These are phyloP conservation scores for Populus trichocarpa DNA, from an alignment of 441 rosid species.

Conservation along the genomic window DNA sequence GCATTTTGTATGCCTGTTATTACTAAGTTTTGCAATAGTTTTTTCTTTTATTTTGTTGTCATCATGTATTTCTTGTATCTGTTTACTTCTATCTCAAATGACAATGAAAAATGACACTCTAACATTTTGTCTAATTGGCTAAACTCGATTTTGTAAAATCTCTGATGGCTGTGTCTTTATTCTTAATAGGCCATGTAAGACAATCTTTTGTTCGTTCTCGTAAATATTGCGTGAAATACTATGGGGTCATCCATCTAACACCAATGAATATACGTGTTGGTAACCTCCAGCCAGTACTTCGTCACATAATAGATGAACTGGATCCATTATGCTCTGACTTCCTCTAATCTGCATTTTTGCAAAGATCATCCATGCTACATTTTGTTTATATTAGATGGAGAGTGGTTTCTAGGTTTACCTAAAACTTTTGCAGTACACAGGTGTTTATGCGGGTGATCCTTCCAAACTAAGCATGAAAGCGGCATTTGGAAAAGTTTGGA, in stretches of 20 bases:
- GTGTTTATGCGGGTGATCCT: slow-evolving; percentile 97
- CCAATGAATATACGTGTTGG: background rate
- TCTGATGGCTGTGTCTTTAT: background rate
- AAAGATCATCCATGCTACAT: background rate
- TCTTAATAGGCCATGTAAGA: background rate
- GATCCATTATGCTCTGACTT: background rate
- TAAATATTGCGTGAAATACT: background rate
- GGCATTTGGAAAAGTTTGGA: slow-evolving; percentile 97
- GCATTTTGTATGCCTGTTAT: background rate
- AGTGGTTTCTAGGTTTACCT: background rate
- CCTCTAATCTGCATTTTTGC: background rate
- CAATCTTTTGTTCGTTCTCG: background rate
- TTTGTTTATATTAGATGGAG: background rate
- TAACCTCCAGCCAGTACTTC: background rate
- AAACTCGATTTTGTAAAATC: background rate
- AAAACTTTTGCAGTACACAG: slow-evolving; percentile 28
- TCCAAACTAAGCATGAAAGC: slow-evolving; percentile 89
- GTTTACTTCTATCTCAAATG: background rate
- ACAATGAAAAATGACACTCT: background rate
- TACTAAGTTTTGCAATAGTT: background rate
- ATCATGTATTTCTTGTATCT: background rate
- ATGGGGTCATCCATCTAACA: background rate
- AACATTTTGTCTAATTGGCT: background rate
- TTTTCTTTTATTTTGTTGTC: background rate
- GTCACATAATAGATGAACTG: background rate